Evolutionary conservation across 2,329 filamentous ascomycete species (phyloP).

Genomic region (Talaromyces islandicus): DNA sequence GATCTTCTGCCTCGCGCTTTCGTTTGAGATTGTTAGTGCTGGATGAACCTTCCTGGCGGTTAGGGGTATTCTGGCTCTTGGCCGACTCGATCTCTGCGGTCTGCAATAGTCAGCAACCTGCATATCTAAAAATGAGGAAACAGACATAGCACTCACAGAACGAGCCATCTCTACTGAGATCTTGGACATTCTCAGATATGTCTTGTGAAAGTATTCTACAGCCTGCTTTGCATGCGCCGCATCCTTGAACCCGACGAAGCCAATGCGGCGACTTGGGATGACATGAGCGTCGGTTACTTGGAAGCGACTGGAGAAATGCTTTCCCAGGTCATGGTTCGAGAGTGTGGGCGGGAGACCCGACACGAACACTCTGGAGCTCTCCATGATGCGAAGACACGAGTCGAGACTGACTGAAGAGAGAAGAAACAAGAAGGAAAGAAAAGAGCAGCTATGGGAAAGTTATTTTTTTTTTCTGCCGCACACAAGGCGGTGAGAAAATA

Average conservation of each 20-base stretch:
- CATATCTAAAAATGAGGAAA: conserved; percentile 13
- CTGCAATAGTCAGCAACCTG: conserved; percentile 24
- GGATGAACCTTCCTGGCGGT: conserved; percentile 16
- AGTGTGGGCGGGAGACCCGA: conserved; percentile 76
- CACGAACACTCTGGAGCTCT: conserved; percentile 70
- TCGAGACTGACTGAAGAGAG: conserved; percentile 10
- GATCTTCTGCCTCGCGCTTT: conserved; percentile 40
- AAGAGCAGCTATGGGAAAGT: not conserved
- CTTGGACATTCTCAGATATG: conserved; percentile 93
- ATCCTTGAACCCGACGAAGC: conserved; percentile 89
- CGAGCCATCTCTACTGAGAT: conserved; percentile 83
- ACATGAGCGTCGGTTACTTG: conserved; percentile 88
- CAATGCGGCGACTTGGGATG: conserved; percentile 82
- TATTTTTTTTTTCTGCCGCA: conserved; percentile 18
- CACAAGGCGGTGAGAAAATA: conserved; percentile 26
- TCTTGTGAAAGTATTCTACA: conserved; percentile 90
- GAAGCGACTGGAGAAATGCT: conserved; percentile 75
- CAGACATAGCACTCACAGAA: conserved; percentile 54
- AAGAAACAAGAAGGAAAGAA: conserved; percentile 9
- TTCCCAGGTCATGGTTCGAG: conserved; percentile 76
- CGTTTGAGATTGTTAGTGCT: conserved; percentile 32
- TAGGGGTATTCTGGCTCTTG: conserved; percentile 17
- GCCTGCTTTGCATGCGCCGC: conserved; percentile 73
- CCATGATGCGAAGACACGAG: conserved; percentile 43
- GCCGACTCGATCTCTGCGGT: conserved; percentile 26